Percentiles rank a stretch among this genome's conserved stretches.
Conservation (phyloP, 2,329 filamentous ascomycete species). For the Trichoderma sp. region DNA sequence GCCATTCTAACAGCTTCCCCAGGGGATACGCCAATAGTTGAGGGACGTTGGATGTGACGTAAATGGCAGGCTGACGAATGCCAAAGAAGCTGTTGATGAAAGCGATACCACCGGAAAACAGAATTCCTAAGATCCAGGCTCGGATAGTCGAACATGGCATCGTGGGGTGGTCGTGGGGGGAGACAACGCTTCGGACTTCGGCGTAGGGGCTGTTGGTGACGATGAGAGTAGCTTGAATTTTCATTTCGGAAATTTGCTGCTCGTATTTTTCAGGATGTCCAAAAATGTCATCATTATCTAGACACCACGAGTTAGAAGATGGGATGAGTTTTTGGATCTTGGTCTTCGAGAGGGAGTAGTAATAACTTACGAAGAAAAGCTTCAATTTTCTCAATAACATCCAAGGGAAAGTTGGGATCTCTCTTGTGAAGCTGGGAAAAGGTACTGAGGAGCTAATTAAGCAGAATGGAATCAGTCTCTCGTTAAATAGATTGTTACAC, state of each 20-base stretch:
- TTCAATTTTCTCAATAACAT: constrained; percentile 36
- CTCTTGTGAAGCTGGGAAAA: constrained; percentile 28
- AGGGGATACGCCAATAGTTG: constrained; percentile 48
- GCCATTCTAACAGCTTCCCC: constrained; percentile 42
- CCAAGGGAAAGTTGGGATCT: constrained; percentile 40
- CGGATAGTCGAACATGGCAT: constrained; percentile 51
- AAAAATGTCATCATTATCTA: constrained; percentile 33
- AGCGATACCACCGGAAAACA: constrained; percentile 45
- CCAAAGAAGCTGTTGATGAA: constrained; percentile 56
- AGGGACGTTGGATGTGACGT: constrained; percentile 50
- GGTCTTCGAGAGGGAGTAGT: neutral
- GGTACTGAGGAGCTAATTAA: neutral
- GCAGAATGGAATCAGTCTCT: neutral
- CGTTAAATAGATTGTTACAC: neutral
- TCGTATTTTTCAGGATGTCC: constrained; percentile 38
- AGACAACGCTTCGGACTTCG: constrained; percentile 53
- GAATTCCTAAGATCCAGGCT: constrained; percentile 48
- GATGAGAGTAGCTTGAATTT: constrained; percentile 50
- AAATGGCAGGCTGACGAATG: constrained; percentile 51
- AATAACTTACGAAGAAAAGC: constrained; percentile 34
- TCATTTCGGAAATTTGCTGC: constrained; percentile 49
- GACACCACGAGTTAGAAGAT: neutral
- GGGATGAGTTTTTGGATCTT: no score
- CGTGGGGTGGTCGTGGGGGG: constrained; percentile 51
- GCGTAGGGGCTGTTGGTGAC: constrained; percentile 55